A percentile compares a stretch with the other conserved stretches of the same genome.
phyloP scores from a whole-genome alignment of 495 filamentous ascomycete genomes.

The Aspergillus avenaceus region DNA sequence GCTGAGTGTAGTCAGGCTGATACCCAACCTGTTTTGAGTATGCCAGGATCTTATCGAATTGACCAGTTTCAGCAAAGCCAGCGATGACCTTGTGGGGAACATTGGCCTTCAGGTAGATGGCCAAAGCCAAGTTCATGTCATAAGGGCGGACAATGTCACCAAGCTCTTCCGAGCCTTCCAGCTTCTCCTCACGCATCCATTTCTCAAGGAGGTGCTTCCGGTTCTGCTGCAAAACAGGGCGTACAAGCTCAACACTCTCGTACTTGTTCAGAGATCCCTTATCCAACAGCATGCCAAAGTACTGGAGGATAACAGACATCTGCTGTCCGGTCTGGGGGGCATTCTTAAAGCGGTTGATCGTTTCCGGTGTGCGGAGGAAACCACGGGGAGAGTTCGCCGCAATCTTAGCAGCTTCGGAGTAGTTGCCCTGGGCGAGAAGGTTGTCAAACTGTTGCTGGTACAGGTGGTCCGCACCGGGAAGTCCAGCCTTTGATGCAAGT shows the following conservation, averaged over 20 bases:
- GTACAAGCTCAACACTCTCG: constrained; percentile 90
- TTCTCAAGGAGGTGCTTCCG: constrained; percentile 96
- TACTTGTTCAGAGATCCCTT: constrained; percentile 89
- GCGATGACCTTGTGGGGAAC: constrained; percentile 89
- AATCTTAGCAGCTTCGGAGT: constrained; percentile 84
- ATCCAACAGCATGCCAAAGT: constrained; percentile 95
- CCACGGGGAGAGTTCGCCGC: constrained; percentile 95
- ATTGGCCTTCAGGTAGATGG: constrained; percentile 83
- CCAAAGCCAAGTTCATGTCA: constrained; percentile 78
- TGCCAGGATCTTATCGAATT: constrained; percentile 91
- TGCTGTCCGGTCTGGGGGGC: constrained; percentile 66
- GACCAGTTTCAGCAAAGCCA: constrained; percentile 89
- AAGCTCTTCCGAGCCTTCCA: constrained; percentile 91
- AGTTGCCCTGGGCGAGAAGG: constrained; percentile 70
- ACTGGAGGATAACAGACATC: constrained; percentile 91
- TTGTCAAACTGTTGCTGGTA: constrained; percentile 91
- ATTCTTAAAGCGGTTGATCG: constrained; percentile 91
- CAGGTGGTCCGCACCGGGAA: constrained; percentile 92
- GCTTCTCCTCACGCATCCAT: constrained; percentile 93
- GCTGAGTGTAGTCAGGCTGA: constrained; percentile 82
- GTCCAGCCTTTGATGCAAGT: constrained; percentile 87
- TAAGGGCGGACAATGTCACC: constrained; percentile 90
- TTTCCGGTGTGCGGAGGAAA: constrained; percentile 88
- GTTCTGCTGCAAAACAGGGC: constrained; percentile 86
- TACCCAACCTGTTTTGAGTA: constrained; percentile 82